These are phyloP conservation scores for Mycotypha africana DNA, from an alignment of 371 early-diverging fungal genomes.

Conservation along the genomic window DNA sequence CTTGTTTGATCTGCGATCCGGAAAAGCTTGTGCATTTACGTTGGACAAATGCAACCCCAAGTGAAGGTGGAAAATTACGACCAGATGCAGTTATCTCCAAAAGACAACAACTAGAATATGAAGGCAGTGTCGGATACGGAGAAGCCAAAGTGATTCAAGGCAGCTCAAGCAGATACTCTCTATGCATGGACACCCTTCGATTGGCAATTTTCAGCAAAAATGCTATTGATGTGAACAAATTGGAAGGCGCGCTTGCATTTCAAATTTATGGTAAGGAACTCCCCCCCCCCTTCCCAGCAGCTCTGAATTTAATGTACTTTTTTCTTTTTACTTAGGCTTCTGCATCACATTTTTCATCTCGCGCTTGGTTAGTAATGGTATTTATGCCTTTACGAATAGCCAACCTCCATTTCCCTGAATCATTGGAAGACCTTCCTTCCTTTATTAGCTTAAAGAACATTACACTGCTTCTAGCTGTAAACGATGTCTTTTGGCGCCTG, in stretches of 20 bases:
- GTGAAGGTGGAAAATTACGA: slow-evolving; percentile 4
- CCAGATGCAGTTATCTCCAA: slow-evolving; percentile 7
- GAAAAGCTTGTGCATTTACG: slow-evolving; percentile 7
- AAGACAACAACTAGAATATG: slow-evolving; percentile 5
- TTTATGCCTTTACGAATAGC: slow-evolving; percentile 13
- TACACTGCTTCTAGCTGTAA: slow-evolving; percentile 4
- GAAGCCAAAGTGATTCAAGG: slow-evolving; percentile 12
- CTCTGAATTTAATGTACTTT: not conserved
- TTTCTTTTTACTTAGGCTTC: slow-evolving; percentile 4
- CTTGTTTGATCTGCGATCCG: slow-evolving; percentile 13
- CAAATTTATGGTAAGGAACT: slow-evolving; percentile 13
- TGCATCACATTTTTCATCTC: slow-evolving; percentile 8
- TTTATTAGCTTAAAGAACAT: slow-evolving; percentile 12
- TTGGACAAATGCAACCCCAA: slow-evolving; percentile 7
- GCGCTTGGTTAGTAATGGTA: slow-evolving; percentile 4
- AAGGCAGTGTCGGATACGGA: slow-evolving; percentile 2
- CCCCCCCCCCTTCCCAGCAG: too few relatives aligned
- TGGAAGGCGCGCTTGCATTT: slow-evolving; percentile 12
- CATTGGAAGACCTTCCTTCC: slow-evolving; percentile 12
- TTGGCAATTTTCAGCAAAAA: slow-evolving; percentile 25
- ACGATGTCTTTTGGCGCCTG: slow-evolving; percentile 2
- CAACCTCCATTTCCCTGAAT: slow-evolving; percentile 12
- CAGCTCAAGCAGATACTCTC: slow-evolving; percentile 2
- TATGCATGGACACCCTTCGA: slow-evolving; percentile 18
- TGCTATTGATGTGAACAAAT: slow-evolving; percentile 21